Evolutionary conservation across 208 protist species (phyloP).

Genomic region (Wallacemonas sp.): DNA sequence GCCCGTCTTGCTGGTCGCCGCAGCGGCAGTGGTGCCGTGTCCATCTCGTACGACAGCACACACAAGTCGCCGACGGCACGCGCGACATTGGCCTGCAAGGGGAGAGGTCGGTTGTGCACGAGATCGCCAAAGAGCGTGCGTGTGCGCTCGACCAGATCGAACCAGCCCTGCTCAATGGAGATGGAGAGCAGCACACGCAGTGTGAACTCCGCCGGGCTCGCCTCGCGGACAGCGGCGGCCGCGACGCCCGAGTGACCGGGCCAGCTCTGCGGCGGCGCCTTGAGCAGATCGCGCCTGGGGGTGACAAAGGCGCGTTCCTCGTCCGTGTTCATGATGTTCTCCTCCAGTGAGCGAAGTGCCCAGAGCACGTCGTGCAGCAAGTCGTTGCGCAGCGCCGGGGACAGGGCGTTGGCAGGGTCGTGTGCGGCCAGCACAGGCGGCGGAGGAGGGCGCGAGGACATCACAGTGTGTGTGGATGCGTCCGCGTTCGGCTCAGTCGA

Average conservation of each 20-base stretch:
- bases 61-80: conserved; percentile 53
- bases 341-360: conserved; percentile 42
- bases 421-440: background rate
- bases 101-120: conserved; percentile 42
- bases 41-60: conserved; percentile 60
- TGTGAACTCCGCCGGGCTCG: conserved; percentile 52
- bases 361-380: conserved; percentile 40
- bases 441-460: background rate
- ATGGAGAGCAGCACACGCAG: conserved; percentile 53
- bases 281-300: conserved; percentile 19
- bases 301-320: conserved; percentile 56
- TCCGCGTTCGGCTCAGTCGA: background rate
- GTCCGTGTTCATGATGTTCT: conserved; percentile 36
- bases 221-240: background rate
- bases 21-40: background rate
- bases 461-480: background rate
- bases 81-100: conserved; percentile 49
- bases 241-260: conserved; percentile 3
- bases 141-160: conserved; percentile 54
- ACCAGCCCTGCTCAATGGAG: conserved; percentile 60
- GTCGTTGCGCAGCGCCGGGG: conserved; percentile 27
- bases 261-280: conserved; percentile 3
- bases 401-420: conserved; percentile 10
- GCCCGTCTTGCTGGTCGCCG: too few relatives aligned
- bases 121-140: conserved; percentile 46